These are phyloP conservation scores for Pisolithus sp. DNA, from an alignment of 768 basidiomycete genomes.

Conservation along the genomic window DNA sequence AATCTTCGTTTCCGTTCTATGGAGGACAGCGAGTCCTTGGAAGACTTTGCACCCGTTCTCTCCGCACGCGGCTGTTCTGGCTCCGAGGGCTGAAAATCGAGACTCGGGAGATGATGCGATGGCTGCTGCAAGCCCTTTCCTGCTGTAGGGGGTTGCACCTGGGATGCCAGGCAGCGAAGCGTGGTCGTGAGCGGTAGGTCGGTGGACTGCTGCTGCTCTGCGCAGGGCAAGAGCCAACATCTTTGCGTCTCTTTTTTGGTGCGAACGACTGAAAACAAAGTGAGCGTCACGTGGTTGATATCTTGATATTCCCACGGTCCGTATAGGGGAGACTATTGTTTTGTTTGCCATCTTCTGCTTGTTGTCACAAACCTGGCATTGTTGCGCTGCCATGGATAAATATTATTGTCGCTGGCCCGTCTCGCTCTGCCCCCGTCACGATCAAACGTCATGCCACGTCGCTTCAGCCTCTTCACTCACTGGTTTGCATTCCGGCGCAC, in stretches of 20 bases:
- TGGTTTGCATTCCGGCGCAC: background rate
- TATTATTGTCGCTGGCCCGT: too few relatives aligned
- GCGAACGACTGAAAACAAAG: background rate
- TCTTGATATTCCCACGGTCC: background rate
- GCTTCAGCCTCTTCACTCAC: background rate
- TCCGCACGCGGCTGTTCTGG: constrained; percentile 34
- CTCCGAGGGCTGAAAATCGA: constrained; percentile 62
- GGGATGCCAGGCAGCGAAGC: constrained; percentile 18
- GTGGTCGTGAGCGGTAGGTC: constrained; percentile 10
- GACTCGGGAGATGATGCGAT: constrained; percentile 35
- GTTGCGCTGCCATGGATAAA: background rate
- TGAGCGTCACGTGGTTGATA: background rate
- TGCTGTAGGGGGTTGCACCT: constrained; percentile 16
- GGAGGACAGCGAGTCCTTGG: constrained; percentile 70
- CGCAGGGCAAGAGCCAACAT: constrained; percentile 22
- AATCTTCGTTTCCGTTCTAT: constrained; percentile 65
- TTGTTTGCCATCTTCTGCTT: background rate
- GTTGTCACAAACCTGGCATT: too few relatives aligned
- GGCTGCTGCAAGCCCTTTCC: constrained; percentile 2
- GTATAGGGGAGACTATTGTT: background rate
- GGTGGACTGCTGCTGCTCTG: constrained; percentile 14
- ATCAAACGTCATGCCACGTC: too few relatives aligned
- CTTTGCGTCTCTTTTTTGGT: background rate
- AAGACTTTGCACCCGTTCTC: constrained; percentile 71
- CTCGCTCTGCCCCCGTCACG: too few relatives aligned